Percentiles rank a stretch among this genome's conserved stretches.
Conservation (phyloP, 257 asterid species). For the Nicotiana undulata region DNA sequence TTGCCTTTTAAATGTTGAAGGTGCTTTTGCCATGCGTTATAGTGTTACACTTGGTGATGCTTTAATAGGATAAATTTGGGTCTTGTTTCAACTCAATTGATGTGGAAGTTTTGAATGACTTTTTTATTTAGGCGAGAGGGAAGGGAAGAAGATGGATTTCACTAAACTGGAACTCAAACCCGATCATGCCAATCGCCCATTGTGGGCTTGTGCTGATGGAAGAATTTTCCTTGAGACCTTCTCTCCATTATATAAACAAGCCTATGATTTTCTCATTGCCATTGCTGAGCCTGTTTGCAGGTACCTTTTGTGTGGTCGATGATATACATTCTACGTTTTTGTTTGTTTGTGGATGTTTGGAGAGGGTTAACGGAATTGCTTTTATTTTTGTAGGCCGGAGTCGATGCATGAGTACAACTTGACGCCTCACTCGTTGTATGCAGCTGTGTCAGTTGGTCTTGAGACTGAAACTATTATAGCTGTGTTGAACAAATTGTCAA, state of each 20-base stretch:
- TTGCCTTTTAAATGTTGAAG: too few species aligned
- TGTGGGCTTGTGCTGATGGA: constrained; percentile 98
- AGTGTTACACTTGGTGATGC: neutral
- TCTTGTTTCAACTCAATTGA: neutral
- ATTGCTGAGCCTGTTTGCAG: constrained; percentile 98
- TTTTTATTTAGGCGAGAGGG: constrained; percentile 30
- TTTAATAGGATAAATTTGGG: neutral
- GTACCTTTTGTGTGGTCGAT: constrained; percentile 19
- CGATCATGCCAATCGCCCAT: constrained; percentile 76
- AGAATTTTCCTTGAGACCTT: constrained; percentile 91
- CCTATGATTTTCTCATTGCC: constrained; percentile 96
- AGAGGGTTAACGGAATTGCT: neutral
- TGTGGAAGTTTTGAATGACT: neutral
- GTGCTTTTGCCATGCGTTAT: neutral
- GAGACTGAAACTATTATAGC: constrained; percentile 90
- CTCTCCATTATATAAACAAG: constrained; percentile 84
- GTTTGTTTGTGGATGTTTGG: constrained; percentile 1
- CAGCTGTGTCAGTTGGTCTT: constrained; percentile 95
- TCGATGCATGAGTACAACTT: constrained; percentile 97
- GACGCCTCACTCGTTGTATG: constrained; percentile 93
- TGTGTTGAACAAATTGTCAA: constrained; percentile 77
- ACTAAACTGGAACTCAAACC: constrained; percentile 86
- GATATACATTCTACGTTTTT: neutral
- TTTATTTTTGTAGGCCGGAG: constrained; percentile 67
- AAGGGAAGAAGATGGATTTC: constrained; percentile 78